Conservation (phyloP, 1,139 yeast species). For the Hyphopichia wangnamkhiaoensis region DNA sequence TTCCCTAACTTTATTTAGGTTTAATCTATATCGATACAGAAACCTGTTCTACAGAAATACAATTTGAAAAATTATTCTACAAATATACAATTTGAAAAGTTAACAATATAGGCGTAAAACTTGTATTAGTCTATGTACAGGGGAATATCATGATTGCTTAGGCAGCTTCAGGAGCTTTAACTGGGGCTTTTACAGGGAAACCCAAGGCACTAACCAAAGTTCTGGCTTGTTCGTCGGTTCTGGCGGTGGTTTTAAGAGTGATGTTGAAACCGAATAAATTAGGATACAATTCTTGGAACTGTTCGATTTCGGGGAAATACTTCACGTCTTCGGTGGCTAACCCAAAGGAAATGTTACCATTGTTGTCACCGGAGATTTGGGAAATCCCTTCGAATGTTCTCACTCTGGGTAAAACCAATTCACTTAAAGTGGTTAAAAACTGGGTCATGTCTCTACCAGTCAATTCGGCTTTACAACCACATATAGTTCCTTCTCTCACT, state of each 20-base stretch:
- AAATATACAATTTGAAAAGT: too few species aligned
- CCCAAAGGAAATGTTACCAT: conserved; percentile 87
- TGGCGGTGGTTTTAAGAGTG: conserved; percentile 85
- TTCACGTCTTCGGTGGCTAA: conserved; percentile 74
- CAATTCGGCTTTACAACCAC: conserved; percentile 86
- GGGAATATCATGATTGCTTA: too few species aligned
- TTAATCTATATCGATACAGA: too few species aligned
- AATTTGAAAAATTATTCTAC: too few species aligned
- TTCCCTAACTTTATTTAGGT: too few species aligned
- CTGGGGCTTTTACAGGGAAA: conserved; percentile 58
- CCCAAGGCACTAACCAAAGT: conserved; percentile 81
- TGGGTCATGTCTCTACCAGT: conserved; percentile 84
- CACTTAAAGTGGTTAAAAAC: conserved; percentile 82
- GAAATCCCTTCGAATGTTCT: conserved; percentile 84
- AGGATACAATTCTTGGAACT: conserved; percentile 89
- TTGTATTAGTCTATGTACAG: not conserved
- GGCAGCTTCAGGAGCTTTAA: conserved; percentile 5
- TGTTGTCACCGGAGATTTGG: conserved; percentile 75
- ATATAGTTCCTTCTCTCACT: conserved; percentile 81
- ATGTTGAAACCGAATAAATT: conserved; percentile 83
- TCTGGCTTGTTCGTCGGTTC: conserved; percentile 91
- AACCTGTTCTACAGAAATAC: too few species aligned
- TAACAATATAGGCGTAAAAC: too few species aligned
- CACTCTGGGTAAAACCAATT: conserved; percentile 89
- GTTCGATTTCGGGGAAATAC: conserved; percentile 91